phyloP scores from a whole-genome alignment of 257 asterid genomes.

The Lycium barbarum region DNA sequence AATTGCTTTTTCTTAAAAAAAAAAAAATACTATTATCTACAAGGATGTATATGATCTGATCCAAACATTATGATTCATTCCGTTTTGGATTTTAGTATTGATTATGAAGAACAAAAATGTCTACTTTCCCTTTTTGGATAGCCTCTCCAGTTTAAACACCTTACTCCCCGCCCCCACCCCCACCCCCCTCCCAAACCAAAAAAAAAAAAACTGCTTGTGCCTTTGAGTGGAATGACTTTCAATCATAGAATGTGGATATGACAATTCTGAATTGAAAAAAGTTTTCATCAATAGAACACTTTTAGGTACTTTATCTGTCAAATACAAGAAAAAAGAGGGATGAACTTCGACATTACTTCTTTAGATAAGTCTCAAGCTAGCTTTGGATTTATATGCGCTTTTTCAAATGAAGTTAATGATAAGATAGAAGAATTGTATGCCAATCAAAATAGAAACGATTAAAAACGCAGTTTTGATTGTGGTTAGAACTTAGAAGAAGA shows the following conservation, averaged over 20 bases:
- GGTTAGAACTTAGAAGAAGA: no score
- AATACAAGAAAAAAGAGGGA: background rate
- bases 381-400: background rate
- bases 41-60: background rate
- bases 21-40: background rate
- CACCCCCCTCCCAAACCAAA: background rate
- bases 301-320: background rate
- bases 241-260: conserved; percentile 4
- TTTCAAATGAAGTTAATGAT: background rate
- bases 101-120: conserved; percentile 13
- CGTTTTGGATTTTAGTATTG: background rate
- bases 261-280: background rate
- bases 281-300: background rate
- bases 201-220: background rate
- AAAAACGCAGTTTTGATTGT: background rate
- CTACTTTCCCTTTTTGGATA: background rate
- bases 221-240: background rate
- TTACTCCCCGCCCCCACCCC: background rate
- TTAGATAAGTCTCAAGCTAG: background rate
- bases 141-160: background rate
- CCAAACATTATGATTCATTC: background rate
- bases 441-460: background rate
- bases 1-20: no score
- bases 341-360: background rate
- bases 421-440: background rate